Conservation (phyloP, 805 yeast genomes). For the Brettanomyces sp. region DNA sequence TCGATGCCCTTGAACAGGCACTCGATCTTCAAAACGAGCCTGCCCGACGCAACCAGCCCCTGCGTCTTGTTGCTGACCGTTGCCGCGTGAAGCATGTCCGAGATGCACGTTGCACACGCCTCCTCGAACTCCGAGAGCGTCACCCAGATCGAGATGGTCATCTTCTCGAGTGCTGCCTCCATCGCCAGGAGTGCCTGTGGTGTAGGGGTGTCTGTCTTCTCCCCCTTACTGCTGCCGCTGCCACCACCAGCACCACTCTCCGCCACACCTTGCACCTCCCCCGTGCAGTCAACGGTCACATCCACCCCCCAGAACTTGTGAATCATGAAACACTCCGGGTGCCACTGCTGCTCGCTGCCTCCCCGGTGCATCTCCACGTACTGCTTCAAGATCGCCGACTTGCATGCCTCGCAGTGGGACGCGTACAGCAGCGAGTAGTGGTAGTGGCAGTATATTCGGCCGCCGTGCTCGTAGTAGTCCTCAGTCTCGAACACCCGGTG, state of each 20-base stretch:
- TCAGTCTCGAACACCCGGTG: conserved; percentile 83
- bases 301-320: conserved; percentile 93
- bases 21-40: conserved; percentile 63
- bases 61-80: conserved; percentile 59
- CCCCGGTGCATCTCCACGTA: conserved; percentile 89
- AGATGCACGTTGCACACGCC: conserved; percentile 77
- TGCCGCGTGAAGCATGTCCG: conserved; percentile 83
- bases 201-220: conserved; percentile 13
- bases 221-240: neutral
- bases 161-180: conserved; percentile 55
- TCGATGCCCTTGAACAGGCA: conserved; percentile 73
- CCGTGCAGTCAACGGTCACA: conserved; percentile 55
- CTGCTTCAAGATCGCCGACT: conserved; percentile 83
- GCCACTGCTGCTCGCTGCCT: conserved; percentile 94
- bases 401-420: conserved; percentile 87
- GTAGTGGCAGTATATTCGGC: conserved; percentile 77
- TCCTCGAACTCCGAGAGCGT: conserved; percentile 85
- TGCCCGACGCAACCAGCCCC: conserved; percentile 64
- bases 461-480: conserved; percentile 82
- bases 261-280: conserved; percentile 5
- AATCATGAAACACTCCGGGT: conserved; percentile 97
- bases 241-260: conserved; percentile 1
- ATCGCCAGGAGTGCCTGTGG: conserved; percentile 41
- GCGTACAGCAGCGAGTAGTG: conserved; percentile 87
- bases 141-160: conserved; percentile 67